A percentile compares a stretch with the other conserved stretches of the same genome.
phyloP scores from a whole-genome alignment of 2,329 filamentous ascomycete genomes.

The Pseudogymnoascus sp. region DNA sequence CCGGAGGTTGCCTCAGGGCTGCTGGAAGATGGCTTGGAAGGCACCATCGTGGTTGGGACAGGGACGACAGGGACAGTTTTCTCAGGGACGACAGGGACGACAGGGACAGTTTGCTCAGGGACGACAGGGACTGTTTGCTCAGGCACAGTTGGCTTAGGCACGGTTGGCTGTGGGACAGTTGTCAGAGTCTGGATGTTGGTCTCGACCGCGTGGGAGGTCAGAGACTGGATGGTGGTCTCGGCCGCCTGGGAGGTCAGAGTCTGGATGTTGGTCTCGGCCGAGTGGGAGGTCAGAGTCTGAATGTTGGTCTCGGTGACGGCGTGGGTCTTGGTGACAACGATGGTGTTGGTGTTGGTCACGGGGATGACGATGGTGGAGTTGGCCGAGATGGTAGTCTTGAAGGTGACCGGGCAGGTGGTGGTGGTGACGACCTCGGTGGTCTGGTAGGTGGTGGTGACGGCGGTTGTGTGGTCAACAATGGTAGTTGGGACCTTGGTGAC shows the following conservation, averaged over 20 bases:
- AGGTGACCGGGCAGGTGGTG: conserved; percentile 34
- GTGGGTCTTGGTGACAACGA: conserved; percentile 35
- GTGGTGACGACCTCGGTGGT: conserved; percentile 35
- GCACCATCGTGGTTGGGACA: conserved; percentile 21
- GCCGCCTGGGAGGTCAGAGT: no score
- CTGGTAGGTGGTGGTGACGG: conserved; percentile 29
- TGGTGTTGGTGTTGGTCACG: conserved; percentile 37
- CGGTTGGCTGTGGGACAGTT: conserved; percentile 19
- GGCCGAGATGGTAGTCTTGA: conserved; percentile 38
- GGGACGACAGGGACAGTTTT: conserved; percentile 19
- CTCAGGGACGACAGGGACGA: conserved; percentile 21
- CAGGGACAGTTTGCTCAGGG: conserved; percentile 15
- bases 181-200: no score
- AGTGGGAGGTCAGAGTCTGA: conserved; percentile 18
- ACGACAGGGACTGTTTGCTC: conserved; percentile 11
- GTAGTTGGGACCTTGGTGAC: conserved; percentile 23
- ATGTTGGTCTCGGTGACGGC: conserved; percentile 11
- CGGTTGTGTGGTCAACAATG: conserved; percentile 31
- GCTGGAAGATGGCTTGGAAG: conserved; percentile 6
- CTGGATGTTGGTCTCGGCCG: background rate
- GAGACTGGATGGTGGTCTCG: no score
- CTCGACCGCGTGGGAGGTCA: no score
- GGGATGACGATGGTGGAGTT: conserved; percentile 38
- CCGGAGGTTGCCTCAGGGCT: background rate
- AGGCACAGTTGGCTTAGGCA: background rate